Evolutionary conservation across 352 stramenopile genomes (phyloP), one percentile per base, ranked within the genome.

Genomic region (Pythium volutum): DNA sequence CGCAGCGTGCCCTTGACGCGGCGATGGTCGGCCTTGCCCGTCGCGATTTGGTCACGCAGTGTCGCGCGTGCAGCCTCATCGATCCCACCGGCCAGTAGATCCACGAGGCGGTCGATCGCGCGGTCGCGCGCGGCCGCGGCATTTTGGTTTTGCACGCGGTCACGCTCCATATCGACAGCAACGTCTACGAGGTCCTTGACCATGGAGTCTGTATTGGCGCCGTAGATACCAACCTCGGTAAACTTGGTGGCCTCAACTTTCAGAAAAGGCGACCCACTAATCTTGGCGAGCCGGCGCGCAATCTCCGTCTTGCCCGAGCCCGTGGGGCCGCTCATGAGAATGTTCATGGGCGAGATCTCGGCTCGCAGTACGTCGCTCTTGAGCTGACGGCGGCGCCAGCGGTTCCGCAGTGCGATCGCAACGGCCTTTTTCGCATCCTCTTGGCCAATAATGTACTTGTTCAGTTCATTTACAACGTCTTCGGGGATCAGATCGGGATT

Each of bases 161-260:
- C n/a, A n/a, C n/a, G n/a, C n/a, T n/a, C n/a, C n/a, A n/a, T n/a
- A n/a, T n/a, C n/a, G n/a, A n/a, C n/a, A n/a, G n/a, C n/a, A n/a
- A n/a, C n/a, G n/a, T n/a, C n/a, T n/a, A 99, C 95, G 33, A 99
- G 90, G 68, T 99, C 81, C 56, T 97, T 95, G 72, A 99, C 97
- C 79, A 99, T 99, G 49, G 97, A 92, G 77, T 99, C 97, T 2
- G 98, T 96, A 77, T 99, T 98, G 46, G 96, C 76, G 51, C 97
- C 97, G 73, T 99, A n/a, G 71, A 99, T 99, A 25, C 97, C 97
- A 23, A 99, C 97, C 73, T 99, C 97, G 4, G 97, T n/a, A 74
- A 98, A 99, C 78, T 99, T 99, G 48, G 97, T 99, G 16, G 97
- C 97, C 72, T 99, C 97, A 36, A 91, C 84, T 71, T 99, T 99